Base-by-base conservation (phyloP, 2,329 filamentous ascomycete genomes). In the Akanthomyces lecanii region DNA sequence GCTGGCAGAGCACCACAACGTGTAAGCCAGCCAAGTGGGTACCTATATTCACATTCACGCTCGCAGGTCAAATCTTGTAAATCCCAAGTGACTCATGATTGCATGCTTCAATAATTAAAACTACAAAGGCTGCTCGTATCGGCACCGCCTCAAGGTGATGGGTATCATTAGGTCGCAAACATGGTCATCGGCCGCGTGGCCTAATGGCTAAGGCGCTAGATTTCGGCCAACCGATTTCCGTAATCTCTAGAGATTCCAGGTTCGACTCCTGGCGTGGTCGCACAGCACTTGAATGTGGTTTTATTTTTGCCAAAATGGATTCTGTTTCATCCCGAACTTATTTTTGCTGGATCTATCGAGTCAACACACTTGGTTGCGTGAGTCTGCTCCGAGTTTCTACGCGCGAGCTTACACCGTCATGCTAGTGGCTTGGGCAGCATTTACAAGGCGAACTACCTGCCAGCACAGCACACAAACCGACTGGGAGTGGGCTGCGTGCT, bases 241-340 rank as follows among this genome's bases (percentile, higher is more conserved):
- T 62, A 52, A 25, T 44, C 75, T 77, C 74, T 77, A 73, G 73
- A 77, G 75, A 76, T 75, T 77, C 72, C 74, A 76, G 75, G 74
- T 76, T 76, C 75, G 74, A 77, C 70, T 77, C 75, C 75, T 77
- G 75, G 73, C 74, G 75, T 74, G 75, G 75, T 77, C 75, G 73
- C 51, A 55, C 6, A 0, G 4, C 14, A 8, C 4, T 23, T 3
- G 3, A 30, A 47, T 48, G 59, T 55, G 51, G 16, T 48, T 40
- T 55, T 28, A 30, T 61, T 61, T 61, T 61, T 61, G 51, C 42
- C 16, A n/a, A 42, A 47, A 23, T 33, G 12, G 12, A 10, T 28
- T 16, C 5, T 7, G 12, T 5, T 2, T 10, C 25, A 4, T 16
- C 16, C 2, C 2, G 25, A 5, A 4, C 7, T 16, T 16, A 5